phyloP scores from a whole-genome alignment of 176 grass and related monocot genomes.

The Cocos nucifera region DNA sequence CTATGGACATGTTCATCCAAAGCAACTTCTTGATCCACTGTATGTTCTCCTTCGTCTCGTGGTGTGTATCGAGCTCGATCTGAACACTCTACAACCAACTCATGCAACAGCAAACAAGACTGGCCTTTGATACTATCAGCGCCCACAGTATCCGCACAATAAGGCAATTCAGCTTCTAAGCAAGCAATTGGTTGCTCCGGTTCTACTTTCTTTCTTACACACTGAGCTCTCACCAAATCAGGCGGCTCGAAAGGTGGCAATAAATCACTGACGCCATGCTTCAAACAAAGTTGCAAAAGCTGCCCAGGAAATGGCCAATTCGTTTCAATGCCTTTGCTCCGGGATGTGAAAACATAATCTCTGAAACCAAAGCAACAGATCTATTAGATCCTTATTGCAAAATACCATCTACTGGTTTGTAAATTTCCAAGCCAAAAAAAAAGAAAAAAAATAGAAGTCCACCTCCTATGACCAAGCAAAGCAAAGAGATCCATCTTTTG shows the following conservation, averaged over 20 bases:
- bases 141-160: background rate
- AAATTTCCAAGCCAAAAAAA: background rate
- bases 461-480: no score
- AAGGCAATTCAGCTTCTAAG: slow-evolving; percentile 10
- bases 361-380: slow-evolving; percentile 24
- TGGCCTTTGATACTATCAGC: slow-evolving; percentile 26
- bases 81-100: slow-evolving; percentile 7
- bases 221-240: slow-evolving; percentile 40
- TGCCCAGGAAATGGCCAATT: slow-evolving; percentile 73
- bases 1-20: slow-evolving; percentile 9
- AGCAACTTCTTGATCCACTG: slow-evolving; percentile 18
- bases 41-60: slow-evolving; percentile 31
- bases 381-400: background rate
- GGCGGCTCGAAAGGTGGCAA: slow-evolving; percentile 85
- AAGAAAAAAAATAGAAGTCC: no score
- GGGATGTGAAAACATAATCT: slow-evolving; percentile 70
- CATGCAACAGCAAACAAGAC: slow-evolving; percentile 19
- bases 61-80: slow-evolving; percentile 5
- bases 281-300: slow-evolving; percentile 59
- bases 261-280: slow-evolving; percentile 55
- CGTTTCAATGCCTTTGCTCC: slow-evolving; percentile 61
- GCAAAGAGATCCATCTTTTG: no score
- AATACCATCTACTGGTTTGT: background rate
- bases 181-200: slow-evolving; percentile 15
- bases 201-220: slow-evolving; percentile 23